A percentile compares a stretch with the other conserved stretches of the same genome.
phyloP scores from a whole-genome alignment of 345 rosid genomes.

The Camelina sativa region DNA sequence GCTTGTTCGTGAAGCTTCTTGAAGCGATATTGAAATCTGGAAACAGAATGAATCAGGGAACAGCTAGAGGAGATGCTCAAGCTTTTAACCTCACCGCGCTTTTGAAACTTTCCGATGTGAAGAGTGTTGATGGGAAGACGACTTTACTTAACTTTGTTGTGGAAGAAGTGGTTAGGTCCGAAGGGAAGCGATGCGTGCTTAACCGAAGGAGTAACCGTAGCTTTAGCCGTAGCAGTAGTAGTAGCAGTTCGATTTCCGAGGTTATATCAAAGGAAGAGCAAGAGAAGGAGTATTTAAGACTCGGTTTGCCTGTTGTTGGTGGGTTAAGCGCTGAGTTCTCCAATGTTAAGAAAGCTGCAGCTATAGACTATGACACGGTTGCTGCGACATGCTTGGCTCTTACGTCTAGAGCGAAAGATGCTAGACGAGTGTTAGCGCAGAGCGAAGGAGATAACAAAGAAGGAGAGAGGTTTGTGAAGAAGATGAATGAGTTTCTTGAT shows the following conservation, averaged over 20 bases:
- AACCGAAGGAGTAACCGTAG: slow-evolving; percentile 31
- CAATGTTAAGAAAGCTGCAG: slow-evolving; percentile 70
- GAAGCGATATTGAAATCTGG: slow-evolving; percentile 93
- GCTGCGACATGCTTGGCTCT: slow-evolving; percentile 54
- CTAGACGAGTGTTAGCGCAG: slow-evolving; percentile 41
- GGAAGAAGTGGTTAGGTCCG: slow-evolving; percentile 71
- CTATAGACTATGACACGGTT: slow-evolving; percentile 57
- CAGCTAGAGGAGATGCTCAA: slow-evolving; percentile 83
- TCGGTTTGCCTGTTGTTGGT: slow-evolving; percentile 59
- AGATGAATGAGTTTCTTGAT: slow-evolving; percentile 69
- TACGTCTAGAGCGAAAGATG: slow-evolving; percentile 51
- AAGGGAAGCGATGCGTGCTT: slow-evolving; percentile 55
- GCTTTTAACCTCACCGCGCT: slow-evolving; percentile 75
- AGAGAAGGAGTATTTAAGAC: slow-evolving; percentile 52
- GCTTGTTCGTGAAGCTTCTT: slow-evolving; percentile 75
- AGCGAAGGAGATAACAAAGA: slow-evolving; percentile 47
- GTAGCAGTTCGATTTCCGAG: slow-evolving; percentile 39
- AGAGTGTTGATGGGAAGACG: slow-evolving; percentile 78
- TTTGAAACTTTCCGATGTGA: slow-evolving; percentile 70
- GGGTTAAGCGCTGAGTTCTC: slow-evolving; percentile 56
- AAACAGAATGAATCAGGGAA: slow-evolving; percentile 86
- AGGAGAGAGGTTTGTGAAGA: slow-evolving; percentile 53
- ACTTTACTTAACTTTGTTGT: slow-evolving; percentile 83
- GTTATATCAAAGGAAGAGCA: slow-evolving; percentile 48
- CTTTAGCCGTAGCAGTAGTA: slow-evolving; percentile 32